Evolutionary conservation across 805 yeast species (phyloP), one percentile per base, ranked within the genome.

Genomic region (Lachancea fermentati): DNA sequence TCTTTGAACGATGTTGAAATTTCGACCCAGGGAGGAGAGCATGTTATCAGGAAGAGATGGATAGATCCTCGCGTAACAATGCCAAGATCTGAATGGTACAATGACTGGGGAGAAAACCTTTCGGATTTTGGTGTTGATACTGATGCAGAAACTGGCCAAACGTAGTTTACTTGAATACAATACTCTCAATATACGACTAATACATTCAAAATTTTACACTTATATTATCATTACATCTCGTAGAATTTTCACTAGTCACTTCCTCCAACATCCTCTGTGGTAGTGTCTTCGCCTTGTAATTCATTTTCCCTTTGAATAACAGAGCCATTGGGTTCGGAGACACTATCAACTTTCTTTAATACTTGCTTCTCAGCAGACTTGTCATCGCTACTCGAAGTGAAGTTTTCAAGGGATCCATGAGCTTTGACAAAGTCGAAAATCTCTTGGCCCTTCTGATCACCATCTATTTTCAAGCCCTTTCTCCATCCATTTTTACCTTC

Each of bases 61-160:
- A 3, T 32, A n/a, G 69, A 67, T 44, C 68, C 72, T 13, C 45
- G 74, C 35, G 44, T 63, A 22, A 60, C 52, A 43, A 39, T 63
- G 53, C 50, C 54, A 8, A 57, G 79, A 26, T 66, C 62, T 11
- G 68, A 75, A 31, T 89, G 95, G 95, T 63, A 61, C 41, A 87
- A 85, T 56, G 79, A 72, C 13, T 71, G 81, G 57, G 98, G 98
- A n/a, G 97, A 91, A 54, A 73, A 73, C 9, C 65, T 91, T 34
- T 73, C 73, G 30, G 96, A 87, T 61, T 89, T 78, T 58, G 97
- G 97, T 0, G 97, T 91, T 2, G 97, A 89, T 55, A 43, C 75
- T 5, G 82, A 77, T 1, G 78, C 79, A 2, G 88, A 80, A 36
- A 29, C 15, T 26, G n/a, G n/a, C n/a, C n/a, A n/a, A n/a, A n/a